Evolutionary conservation across 1,284 basidiomycete species (phyloP), one percentile per base, ranked within the genome.

Genomic region (Agroathelia rolfsii): DNA sequence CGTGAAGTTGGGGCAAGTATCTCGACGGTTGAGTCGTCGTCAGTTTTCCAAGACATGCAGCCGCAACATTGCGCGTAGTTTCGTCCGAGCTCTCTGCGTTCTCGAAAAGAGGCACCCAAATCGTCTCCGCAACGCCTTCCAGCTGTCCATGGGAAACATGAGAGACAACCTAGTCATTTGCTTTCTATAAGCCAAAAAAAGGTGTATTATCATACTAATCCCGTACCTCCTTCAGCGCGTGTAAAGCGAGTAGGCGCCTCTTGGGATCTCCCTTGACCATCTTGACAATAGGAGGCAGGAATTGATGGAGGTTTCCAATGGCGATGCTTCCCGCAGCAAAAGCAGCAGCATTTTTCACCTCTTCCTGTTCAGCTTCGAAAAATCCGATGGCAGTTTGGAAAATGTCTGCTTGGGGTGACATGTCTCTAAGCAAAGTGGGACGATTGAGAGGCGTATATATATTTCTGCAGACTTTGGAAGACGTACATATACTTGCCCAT

Each of bases 241-340:
- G 87, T 28, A 98, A 66, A 10, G 90, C 79, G 12, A 96, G 60
- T 16, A 94, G 58, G 8, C 88, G 75, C 46, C 78, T 82, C 49
- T 82, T 76, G n/a, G 76, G 69, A 47, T 85, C 76, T 9, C 62
- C 70, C 42, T 88, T 72, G 24, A 95, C 76, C 43, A 88, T 72
- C 44, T 81, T 76, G 44, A 95, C 73, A 42, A 98, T 83, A 8
- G 69, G 63, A 9, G 90, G 90, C 5, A 98, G 65, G 67, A 90
- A 93, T 40, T 78, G 70, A 11, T 79, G 71, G 10, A 92, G 65
- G 39, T 89, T 89, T 3, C 93, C 93, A 20, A 95, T 89, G 5
- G 93, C 84, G 41, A 99, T 87, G 53, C 95, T 97, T 22, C 92
- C 89, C 24, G 87, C 85, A 28, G 92, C 87, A 48, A 94, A 94